Percentiles rank a stretch among this genome's conserved stretches.
Evolutionary conservation across 441 rosid genomes (phyloP).

Genomic region (Brassica hybrid): DNA sequence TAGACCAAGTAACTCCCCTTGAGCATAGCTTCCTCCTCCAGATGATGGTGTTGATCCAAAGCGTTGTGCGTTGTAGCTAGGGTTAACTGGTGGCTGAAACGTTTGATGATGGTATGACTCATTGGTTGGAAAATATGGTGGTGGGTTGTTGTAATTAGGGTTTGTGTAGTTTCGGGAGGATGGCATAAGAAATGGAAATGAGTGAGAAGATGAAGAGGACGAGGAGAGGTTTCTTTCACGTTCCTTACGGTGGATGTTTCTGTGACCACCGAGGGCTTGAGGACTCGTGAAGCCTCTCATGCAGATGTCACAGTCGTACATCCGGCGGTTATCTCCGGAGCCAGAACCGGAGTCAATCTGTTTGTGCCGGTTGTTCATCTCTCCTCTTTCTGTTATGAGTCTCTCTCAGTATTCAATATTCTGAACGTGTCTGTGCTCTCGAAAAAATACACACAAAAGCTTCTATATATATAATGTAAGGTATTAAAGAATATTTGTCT

Average conservation of each 20-base stretch:
- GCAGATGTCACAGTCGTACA: conserved; percentile 72
- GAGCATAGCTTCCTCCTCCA: conserved; percentile 4
- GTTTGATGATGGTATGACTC: conserved; percentile 25
- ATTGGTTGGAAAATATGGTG: conserved; percentile 28
- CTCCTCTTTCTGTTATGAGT: conserved; percentile 13
- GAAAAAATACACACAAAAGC: neutral
- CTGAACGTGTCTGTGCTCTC: conserved; percentile 14
- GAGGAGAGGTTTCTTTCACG: conserved; percentile 11
- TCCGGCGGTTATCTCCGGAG: conserved; percentile 43
- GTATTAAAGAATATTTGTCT: conserved; percentile 14
- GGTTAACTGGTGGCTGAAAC: conserved; percentile 27
- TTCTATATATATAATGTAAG: conserved; percentile 23
- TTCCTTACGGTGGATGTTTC: conserved; percentile 60
- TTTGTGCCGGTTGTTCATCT: conserved; percentile 30
- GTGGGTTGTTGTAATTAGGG: conserved; percentile 19
- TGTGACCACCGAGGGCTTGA: conserved; percentile 90
- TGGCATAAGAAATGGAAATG: conserved; percentile 4
- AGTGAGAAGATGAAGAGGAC: conserved; percentile 15
- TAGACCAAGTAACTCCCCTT: conserved; percentile 46
- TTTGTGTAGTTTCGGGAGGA: conserved; percentile 13
- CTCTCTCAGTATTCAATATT: conserved; percentile 23
- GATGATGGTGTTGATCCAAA: conserved; percentile 26
- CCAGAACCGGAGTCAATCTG: conserved; percentile 16
- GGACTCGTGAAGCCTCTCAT: conserved; percentile 85
- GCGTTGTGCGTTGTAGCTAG: conserved; percentile 22